Evolutionary conservation across 257 asterid species (phyloP), one percentile per base, ranked within the genome.

Genomic region (Solanum gracilifrons): DNA sequence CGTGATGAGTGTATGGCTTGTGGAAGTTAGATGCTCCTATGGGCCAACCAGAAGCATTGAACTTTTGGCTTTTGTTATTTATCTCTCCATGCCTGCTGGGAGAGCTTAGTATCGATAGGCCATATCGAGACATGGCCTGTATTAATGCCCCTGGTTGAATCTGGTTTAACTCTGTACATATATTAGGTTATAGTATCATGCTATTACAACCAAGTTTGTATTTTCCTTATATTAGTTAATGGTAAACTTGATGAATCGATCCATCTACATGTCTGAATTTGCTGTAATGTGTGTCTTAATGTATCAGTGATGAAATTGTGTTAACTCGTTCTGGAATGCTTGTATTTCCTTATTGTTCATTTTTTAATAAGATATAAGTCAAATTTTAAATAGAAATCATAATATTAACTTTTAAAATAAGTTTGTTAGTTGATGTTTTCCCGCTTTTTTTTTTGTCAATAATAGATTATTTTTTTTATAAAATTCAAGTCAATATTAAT

Each of bases 1-100:
- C 94, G 98, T 1, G 99, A 96, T 0, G 99, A 96, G 9, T 96
- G 99, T 92, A 35, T 94, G 88, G 93, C 98, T 23, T 96, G 99
- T 90, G 99, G 99, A 88, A 96, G 99, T 87, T 96, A 90, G 76
- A 64, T 86, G 32, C 35, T 9, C 23, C 32, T n/a, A 36, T 37
- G 41, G 41, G 11, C 11, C 8, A n/a, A 76, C 60, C 85, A 29
- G 20, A 2, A 82, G 85, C 20, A 48, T 82, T 82, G 21, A 82
- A 46, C 39, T 4, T 27, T 18, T 82, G 69, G 69, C 12, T 29
- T 48, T 82, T 18, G 43, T 48, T 9, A 5, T 27, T 6, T 27
- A 79, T 27, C 3, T 20, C 33, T 48, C 16, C 85, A 69, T 82
- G 31, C 31, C 27, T 48, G 11, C 43, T 48, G 21, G 12, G 85